Conservation (phyloP, 257 asterid species). For the Scutellaria galericulata region DNA sequence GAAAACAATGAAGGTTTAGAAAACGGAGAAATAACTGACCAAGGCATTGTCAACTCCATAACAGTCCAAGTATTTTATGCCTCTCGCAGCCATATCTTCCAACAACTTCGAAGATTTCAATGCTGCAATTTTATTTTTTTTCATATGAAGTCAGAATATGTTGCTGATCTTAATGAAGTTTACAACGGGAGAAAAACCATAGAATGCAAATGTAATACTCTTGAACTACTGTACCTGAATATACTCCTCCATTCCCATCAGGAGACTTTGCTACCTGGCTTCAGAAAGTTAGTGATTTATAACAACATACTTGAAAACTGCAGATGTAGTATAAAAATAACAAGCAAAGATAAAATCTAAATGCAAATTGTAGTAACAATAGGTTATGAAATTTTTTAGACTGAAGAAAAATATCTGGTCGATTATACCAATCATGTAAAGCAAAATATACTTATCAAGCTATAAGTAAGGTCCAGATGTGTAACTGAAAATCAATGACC, state of each 20-base stretch:
- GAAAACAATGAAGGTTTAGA: slow-evolving; percentile 14
- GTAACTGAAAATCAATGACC: background rate
- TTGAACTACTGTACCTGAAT: slow-evolving; percentile 64
- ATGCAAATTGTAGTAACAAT: slow-evolving; percentile 7
- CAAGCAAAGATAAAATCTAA: slow-evolving; percentile 12
- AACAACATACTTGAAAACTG: slow-evolving; percentile 17
- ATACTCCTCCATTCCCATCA: slow-evolving; percentile 98
- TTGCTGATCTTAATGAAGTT: slow-evolving; percentile 21
- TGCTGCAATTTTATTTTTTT: slow-evolving; percentile 56
- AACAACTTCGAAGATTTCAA: slow-evolving; percentile 72
- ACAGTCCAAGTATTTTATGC: slow-evolving; percentile 88
- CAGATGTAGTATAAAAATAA: slow-evolving; percentile 1
- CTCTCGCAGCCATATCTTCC: slow-evolving; percentile 92
- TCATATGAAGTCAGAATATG: slow-evolving; percentile 27
- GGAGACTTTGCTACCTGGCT: slow-evolving; percentile 95
- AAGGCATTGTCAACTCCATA: slow-evolving; percentile 98
- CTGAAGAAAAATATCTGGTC: slow-evolving; percentile 15
- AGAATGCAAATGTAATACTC: slow-evolving; percentile 20
- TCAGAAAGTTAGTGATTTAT: slow-evolving; percentile 43
- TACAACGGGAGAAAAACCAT: slow-evolving; percentile 13
- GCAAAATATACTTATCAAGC: slow-evolving; percentile 15
- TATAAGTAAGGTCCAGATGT: slow-evolving; percentile 5
- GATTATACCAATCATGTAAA: slow-evolving; percentile 8
- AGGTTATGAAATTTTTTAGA: slow-evolving; percentile 1
- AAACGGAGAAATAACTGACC: slow-evolving; percentile 52